phyloP scores from a whole-genome alignment of 768 basidiomycete genomes.

The Boletellus ananiceps region DNA sequence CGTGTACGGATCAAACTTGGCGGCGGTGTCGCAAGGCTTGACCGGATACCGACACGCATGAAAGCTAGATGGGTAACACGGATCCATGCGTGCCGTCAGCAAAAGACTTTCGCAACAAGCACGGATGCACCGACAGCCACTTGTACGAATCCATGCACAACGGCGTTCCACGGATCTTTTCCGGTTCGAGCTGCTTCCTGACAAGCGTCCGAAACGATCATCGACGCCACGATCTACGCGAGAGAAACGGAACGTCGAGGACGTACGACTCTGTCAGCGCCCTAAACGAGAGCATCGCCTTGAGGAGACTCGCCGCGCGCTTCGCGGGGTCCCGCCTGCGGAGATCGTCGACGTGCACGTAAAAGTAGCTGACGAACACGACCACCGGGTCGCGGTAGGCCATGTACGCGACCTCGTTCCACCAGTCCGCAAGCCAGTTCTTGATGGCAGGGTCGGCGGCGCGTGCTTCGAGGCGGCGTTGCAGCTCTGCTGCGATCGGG shows the following conservation, averaged over 20 bases:
- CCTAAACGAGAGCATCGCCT: conserved; percentile 83
- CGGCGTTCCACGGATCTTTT: conserved; percentile 72
- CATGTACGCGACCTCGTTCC: conserved; percentile 93
- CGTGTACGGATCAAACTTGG: conserved; percentile 66
- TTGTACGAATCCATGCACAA: conserved; percentile 93
- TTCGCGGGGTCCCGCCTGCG: conserved; percentile 50
- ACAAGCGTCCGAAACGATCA: neutral
- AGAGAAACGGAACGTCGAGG: no score
- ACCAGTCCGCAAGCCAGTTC: conserved; percentile 98
- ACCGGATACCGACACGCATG: conserved; percentile 87
- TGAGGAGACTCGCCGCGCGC: conserved; percentile 79
- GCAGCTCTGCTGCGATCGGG: conserved; percentile 65
- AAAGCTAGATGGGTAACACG: conserved; percentile 49
- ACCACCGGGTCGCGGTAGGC: conserved; percentile 86
- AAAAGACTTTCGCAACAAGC: no score
- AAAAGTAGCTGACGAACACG: conserved; percentile 93
- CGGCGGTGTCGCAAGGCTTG: conserved; percentile 77
- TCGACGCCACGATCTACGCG: neutral
- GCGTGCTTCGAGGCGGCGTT: conserved; percentile 70
- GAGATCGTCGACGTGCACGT: conserved; percentile 73
- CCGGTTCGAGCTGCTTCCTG: conserved; percentile 80
- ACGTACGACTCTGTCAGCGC: conserved; percentile 73
- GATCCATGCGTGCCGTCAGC: conserved; percentile 1
- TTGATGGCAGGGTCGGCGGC: conserved; percentile 53
- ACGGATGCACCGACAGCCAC: conserved; percentile 59